Conservation (phyloP, 2,329 filamentous ascomycete genomes). For the Ceratocystiopsis sp. region DNA sequence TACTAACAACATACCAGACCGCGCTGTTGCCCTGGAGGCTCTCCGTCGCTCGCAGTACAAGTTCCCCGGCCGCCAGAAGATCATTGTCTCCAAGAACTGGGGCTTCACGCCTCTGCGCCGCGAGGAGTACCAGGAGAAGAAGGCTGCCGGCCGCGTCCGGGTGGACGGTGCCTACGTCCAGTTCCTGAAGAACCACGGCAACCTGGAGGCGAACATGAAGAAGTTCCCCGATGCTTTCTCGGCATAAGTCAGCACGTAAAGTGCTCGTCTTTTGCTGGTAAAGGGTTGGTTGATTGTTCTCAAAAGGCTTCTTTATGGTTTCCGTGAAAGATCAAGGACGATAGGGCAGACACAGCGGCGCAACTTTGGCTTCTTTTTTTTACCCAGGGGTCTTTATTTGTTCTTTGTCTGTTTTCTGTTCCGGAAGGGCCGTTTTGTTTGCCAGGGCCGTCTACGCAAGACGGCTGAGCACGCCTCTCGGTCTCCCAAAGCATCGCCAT, state of each 20-base stretch:
- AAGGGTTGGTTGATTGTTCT: not conserved
- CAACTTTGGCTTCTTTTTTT: conserved; percentile 14
- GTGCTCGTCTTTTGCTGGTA: not conserved
- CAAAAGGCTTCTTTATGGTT: conserved; percentile 1
- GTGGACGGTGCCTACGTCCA: conserved; percentile 98
- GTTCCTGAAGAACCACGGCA: conserved; percentile 92
- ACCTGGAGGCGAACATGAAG: conserved; percentile 71
- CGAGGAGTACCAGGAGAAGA: conserved; percentile 93
- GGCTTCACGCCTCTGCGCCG: conserved; percentile 97
- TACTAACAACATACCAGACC: conserved; percentile 35
- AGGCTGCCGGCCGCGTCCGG: conserved; percentile 83
- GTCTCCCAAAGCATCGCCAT: not conserved
- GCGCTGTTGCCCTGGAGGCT: conserved; percentile 87
- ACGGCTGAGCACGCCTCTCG: too few relatives aligned
- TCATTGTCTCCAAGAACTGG: conserved; percentile 99
- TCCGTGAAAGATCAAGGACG: not conserved
- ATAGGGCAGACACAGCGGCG: conserved; percentile 5
- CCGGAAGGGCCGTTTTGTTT: not conserved
- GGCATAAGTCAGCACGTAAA: conserved; percentile 20
- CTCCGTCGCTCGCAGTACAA: conserved; percentile 99
- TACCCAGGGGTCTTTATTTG: conserved; percentile 7
- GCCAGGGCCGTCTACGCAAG: not conserved
- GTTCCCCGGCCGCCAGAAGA: conserved; percentile 99
- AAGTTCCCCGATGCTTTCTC: conserved; percentile 89
- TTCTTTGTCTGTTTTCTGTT: conserved; percentile 5